Evolutionary conservation across 2,329 filamentous ascomycete species (phyloP), one percentile per base, ranked within the genome.

Genomic region (Fonsecaea pugnacius): DNA sequence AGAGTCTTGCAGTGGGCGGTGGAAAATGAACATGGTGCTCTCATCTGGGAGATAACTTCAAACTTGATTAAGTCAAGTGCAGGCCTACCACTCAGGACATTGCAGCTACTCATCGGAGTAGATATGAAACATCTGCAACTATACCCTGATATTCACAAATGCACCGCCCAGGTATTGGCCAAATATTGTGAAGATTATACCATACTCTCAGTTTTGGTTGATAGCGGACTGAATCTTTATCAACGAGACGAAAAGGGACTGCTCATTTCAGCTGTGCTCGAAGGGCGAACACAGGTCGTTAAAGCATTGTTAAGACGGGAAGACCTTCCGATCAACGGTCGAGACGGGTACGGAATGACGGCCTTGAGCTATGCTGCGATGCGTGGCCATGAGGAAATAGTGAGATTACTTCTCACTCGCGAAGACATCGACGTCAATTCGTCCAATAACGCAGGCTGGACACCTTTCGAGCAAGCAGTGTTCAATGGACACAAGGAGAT

Each of bases 11-110:
- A 38, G 9, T 62, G 53, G 52, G 30, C 53, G 4, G 2, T 57
- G 10, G 27, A 57, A 27, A 50, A 62, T 43, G 32, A 21, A 7
- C 60, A 62, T 33, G 52, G 24, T 27, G 59, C 50, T 33, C 59
- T 61, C 12, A 16, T 61, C 18, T 14, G 8, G 4, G 27, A 30
- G 16, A 46, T 38, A 58, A 27, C 10, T 8, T 48, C 43, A 14
- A 48, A 24, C 12, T 9, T 24, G 3, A 10, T 3, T 0, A 48
- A 9, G 43, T 48, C 43, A 48, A 6, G 10, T 14, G 43, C 21
- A 18, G 18, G n/a, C 40, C n/a, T 21, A 21, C 6, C 40, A 21
- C 4, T 9, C 21, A 12, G 6, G 16, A 16, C 12, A 40, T n/a
- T 40, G 14, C 36, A 16, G 16, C 16, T 16, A 7, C 33, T 36